Conservation (phyloP, 306 rosid species). For the Betula pendula region DNA sequence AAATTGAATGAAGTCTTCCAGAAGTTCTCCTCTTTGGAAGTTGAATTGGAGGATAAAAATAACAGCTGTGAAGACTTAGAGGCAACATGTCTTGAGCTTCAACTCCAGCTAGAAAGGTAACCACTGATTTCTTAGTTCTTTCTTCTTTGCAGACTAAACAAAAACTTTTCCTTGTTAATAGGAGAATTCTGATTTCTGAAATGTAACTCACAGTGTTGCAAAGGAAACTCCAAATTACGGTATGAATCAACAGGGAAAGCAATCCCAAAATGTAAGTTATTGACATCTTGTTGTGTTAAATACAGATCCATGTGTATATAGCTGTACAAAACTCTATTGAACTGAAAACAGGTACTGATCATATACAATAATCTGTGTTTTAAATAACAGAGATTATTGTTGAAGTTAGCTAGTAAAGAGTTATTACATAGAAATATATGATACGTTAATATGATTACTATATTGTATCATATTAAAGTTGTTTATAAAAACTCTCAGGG, state of each 20-base stretch:
- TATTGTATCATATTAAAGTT: background rate
- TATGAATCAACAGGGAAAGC: constrained; percentile 50
- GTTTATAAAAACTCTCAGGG: constrained; percentile 41
- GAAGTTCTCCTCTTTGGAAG: constrained; percentile 71
- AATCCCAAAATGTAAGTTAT: constrained; percentile 60
- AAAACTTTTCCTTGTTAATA: background rate
- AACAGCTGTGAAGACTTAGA: constrained; percentile 70
- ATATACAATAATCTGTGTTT: background rate
- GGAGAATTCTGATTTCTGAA: constrained; percentile 23
- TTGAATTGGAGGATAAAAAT: constrained; percentile 69
- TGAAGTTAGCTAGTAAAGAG: background rate
- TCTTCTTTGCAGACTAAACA: constrained; percentile 8
- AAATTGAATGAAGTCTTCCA: constrained; percentile 56
- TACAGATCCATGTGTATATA: background rate
- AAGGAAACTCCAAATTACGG: constrained; percentile 55
- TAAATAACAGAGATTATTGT: background rate
- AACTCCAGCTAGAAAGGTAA: constrained; percentile 88
- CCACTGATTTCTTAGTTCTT: constrained; percentile 1
- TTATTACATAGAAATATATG: background rate
- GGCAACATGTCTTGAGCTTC: constrained; percentile 81
- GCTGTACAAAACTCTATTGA: background rate
- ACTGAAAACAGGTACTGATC: background rate
- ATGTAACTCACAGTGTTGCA: constrained; percentile 48
- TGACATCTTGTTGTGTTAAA: background rate
- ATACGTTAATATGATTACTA: background rate